Conservation (phyloP, 768 basidiomycete genomes). For the Tricholoma furcatifolium region DNA sequence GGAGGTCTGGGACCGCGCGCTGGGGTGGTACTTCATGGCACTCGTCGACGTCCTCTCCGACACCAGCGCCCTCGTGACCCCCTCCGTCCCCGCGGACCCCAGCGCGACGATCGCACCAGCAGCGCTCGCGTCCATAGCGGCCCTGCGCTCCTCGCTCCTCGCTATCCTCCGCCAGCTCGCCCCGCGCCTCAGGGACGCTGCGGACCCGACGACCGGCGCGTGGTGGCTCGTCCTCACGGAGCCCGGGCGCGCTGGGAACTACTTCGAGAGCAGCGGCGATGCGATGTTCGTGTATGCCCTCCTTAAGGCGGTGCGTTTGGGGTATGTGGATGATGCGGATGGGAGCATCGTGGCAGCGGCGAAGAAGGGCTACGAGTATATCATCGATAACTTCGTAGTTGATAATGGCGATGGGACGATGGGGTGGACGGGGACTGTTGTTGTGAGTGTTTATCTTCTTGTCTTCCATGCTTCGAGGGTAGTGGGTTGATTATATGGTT, state of each 20-base stretch:
- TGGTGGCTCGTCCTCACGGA: slow-evolving; percentile 55
- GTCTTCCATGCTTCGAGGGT: background rate
- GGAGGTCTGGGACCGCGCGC: slow-evolving; percentile 47
- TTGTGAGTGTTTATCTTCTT: slow-evolving; percentile 25
- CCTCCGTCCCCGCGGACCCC: slow-evolving; percentile 23
- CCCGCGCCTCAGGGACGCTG: slow-evolving; percentile 35
- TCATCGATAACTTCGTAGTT: slow-evolving; percentile 38
- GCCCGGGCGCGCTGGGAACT: slow-evolving; percentile 42
- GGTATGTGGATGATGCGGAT: slow-evolving; percentile 36
- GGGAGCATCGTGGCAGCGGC: slow-evolving; percentile 37
- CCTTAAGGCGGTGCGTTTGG: slow-evolving; percentile 42
- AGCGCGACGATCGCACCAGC: too few species aligned
- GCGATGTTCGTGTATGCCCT: slow-evolving; percentile 48
- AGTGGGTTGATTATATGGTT: background rate
- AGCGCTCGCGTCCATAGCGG: background rate
- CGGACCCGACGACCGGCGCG: slow-evolving; percentile 36
- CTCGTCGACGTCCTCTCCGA: slow-evolving; percentile 45
- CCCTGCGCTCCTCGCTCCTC: slow-evolving; percentile 25
- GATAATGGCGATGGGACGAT: slow-evolving; percentile 42
- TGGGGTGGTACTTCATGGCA: slow-evolving; percentile 50
- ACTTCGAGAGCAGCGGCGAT: slow-evolving; percentile 47
- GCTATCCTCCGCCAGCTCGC: slow-evolving; percentile 31
- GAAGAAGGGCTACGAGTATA: slow-evolving; percentile 42
- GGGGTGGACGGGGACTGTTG: slow-evolving; percentile 44
- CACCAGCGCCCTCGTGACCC: slow-evolving; percentile 33